Percentiles rank a stretch among this genome's conserved stretches.
phyloP scores from a whole-genome alignment of 2,329 filamentous ascomycete species.

The Ustulina deusta region DNA sequence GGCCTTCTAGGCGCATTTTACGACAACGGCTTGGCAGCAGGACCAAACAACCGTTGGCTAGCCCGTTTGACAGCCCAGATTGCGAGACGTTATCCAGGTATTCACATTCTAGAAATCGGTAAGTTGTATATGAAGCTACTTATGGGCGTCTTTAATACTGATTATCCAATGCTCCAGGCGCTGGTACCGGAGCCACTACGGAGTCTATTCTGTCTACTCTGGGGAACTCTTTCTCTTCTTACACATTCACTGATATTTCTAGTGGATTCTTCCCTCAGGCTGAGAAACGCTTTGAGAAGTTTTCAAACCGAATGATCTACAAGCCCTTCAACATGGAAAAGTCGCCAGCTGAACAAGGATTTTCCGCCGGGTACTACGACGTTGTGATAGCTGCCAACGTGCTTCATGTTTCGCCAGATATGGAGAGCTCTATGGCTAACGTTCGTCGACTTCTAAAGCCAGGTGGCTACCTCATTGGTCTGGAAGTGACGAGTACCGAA shows the following conservation, averaged over 20 bases:
- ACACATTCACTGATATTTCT: slow-evolving; percentile 30
- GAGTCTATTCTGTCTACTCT: neutral
- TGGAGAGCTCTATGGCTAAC: slow-evolving; percentile 37
- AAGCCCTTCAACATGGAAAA: slow-evolving; percentile 24
- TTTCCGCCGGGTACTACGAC: slow-evolving; percentile 37
- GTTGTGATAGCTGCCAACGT: slow-evolving; percentile 42
- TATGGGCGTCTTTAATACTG: neutral
- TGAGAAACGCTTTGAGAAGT: slow-evolving; percentile 1
- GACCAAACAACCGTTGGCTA: slow-evolving; percentile 31
- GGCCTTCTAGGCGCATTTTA: slow-evolving; percentile 54
- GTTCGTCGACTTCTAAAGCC: slow-evolving; percentile 40
- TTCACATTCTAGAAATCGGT: slow-evolving; percentile 56
- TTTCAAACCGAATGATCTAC: slow-evolving; percentile 9
- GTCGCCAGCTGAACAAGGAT: slow-evolving; percentile 34
- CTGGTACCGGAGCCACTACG: slow-evolving; percentile 28
- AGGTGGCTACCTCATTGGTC: slow-evolving; percentile 32
- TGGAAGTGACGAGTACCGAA: slow-evolving; percentile 17
- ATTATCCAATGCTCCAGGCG: slow-evolving; percentile 11
- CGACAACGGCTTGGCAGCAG: slow-evolving; percentile 39
- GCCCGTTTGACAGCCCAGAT: slow-evolving; percentile 52
- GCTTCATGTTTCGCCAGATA: slow-evolving; percentile 40
- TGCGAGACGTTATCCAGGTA: slow-evolving; percentile 55
- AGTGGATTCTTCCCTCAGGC: slow-evolving; percentile 18
- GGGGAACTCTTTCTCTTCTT: slow-evolving; percentile 3
- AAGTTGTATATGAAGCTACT: slow-evolving; percentile 2